phyloP scores from a whole-genome alignment of 305 asterid genomes.

The Solanum chacoense region DNA sequence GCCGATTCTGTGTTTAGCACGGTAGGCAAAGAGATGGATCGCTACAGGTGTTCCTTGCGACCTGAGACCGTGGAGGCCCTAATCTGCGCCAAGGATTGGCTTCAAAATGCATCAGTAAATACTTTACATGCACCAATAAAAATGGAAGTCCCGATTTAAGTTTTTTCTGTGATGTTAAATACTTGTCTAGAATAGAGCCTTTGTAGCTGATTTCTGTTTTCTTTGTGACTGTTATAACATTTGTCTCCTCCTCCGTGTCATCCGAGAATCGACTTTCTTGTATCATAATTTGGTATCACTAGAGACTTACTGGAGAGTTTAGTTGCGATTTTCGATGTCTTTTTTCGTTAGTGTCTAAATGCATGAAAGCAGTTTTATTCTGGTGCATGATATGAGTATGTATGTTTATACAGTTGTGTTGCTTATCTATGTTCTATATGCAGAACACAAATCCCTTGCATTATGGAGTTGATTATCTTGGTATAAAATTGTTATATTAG shows the following conservation, averaged over 20 bases:
- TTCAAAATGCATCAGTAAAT: constrained; percentile 16
- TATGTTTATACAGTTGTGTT: neutral
- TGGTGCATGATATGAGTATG: neutral
- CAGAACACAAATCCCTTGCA: neutral
- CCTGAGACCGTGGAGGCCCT: constrained; percentile 49
- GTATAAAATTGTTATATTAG: neutral
- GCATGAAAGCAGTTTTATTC: neutral
- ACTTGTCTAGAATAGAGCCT: neutral
- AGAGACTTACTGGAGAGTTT: neutral
- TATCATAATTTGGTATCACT: neutral
- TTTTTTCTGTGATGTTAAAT: neutral
- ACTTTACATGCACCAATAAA: constrained; percentile 15
- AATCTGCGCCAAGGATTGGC: constrained; percentile 44
- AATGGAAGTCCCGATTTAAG: constrained; percentile 36
- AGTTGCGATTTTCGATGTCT: neutral
- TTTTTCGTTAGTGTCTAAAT: neutral
- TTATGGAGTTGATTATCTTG: neutral
- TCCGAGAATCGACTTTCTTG: neutral
- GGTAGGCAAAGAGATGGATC: constrained; percentile 31
- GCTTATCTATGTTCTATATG: neutral
- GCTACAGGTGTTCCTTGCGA: constrained; percentile 33
- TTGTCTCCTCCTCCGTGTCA: neutral
- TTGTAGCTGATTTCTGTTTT: neutral
- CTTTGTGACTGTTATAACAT: neutral
- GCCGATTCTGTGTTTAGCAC: constrained; percentile 27